phyloP scores from a whole-genome alignment of 257 asterid genomes.

The Scutellaria barbata region DNA sequence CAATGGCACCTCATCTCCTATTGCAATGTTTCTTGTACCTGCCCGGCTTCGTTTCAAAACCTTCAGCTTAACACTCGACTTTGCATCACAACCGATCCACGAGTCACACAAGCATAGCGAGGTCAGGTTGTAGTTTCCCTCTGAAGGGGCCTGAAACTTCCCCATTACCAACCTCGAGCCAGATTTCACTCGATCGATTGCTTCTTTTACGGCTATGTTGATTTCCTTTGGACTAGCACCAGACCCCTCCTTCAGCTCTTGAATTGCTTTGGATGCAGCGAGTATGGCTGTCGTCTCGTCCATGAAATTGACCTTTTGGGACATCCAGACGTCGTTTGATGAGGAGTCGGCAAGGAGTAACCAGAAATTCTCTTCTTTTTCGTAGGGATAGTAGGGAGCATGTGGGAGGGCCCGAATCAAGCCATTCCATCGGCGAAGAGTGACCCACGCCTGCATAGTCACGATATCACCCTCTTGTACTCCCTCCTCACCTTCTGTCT shows the following conservation, averaged over 20 bases:
- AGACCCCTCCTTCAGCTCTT: slow-evolving; percentile 85
- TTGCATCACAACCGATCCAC: slow-evolving; percentile 95
- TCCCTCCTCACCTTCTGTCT: slow-evolving; percentile 99
- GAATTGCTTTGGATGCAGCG: slow-evolving; percentile 92
- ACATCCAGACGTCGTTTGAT: slow-evolving; percentile 91
- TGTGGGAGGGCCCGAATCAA: slow-evolving; percentile 81
- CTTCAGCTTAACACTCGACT: slow-evolving; percentile 66
- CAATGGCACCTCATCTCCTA: slow-evolving; percentile 55
- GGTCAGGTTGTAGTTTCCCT: slow-evolving; percentile 78
- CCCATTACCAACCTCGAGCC: slow-evolving; percentile 70
- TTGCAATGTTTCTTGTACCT: slow-evolving; percentile 44
- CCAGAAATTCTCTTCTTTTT: slow-evolving; percentile 95
- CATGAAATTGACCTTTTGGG: slow-evolving; percentile 89
- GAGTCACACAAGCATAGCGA: slow-evolving; percentile 85
- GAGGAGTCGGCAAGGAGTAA: slow-evolving; percentile 78
- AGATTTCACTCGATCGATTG: slow-evolving; percentile 56
- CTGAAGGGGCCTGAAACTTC: slow-evolving; percentile 88
- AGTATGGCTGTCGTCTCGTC: slow-evolving; percentile 83
- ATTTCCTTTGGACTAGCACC: slow-evolving; percentile 84
- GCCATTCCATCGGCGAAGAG: slow-evolving; percentile 73
- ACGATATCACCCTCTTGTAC: slow-evolving; percentile 94
- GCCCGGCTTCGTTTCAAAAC: slow-evolving; percentile 73
- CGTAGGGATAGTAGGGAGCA: slow-evolving; percentile 77
- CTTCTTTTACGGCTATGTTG: slow-evolving; percentile 74
- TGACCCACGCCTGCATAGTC: slow-evolving; percentile 95